phyloP scores from a whole-genome alignment of 345 rosid species.

The Citrus mangshanensis region DNA sequence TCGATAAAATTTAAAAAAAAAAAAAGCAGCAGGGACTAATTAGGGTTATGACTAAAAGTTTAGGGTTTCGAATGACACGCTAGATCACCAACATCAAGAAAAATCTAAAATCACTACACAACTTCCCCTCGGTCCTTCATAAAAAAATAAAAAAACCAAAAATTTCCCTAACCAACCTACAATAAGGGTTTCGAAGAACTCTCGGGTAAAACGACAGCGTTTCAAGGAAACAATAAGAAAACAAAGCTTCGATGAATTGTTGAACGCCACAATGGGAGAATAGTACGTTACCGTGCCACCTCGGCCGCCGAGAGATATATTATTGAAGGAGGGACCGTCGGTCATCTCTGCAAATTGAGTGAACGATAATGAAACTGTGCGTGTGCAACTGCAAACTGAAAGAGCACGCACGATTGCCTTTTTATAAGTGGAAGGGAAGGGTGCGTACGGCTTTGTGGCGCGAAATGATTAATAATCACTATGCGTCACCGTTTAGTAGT shows the following conservation, averaged over 20 bases:
- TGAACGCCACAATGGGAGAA: neutral
- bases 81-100: neutral
- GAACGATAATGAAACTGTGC: neutral
- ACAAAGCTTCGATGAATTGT: neutral
- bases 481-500: neutral
- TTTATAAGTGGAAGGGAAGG: neutral
- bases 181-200: slow-evolving; percentile 20
- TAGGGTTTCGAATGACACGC: slow-evolving; percentile 4
- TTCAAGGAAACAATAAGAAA: neutral
- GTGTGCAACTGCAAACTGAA: too few relatives aligned
- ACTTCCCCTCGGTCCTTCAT: neutral
- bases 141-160: neutral
- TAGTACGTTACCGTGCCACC: slow-evolving; percentile 62
- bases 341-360: slow-evolving; percentile 38
- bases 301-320: slow-evolving; percentile 78
- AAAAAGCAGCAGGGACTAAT: neutral
- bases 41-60: neutral
- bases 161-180: neutral
- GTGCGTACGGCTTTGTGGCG: neutral
- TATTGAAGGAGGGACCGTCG: slow-evolving; percentile 76
- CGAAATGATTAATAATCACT: neutral
- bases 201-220: neutral
- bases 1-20: too few relatives aligned
- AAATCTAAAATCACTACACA: neutral
- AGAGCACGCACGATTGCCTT: neutral